Base-by-base conservation (phyloP, 2,329 filamentous ascomycete species). In the Ceratocystis albifundus region DNA sequence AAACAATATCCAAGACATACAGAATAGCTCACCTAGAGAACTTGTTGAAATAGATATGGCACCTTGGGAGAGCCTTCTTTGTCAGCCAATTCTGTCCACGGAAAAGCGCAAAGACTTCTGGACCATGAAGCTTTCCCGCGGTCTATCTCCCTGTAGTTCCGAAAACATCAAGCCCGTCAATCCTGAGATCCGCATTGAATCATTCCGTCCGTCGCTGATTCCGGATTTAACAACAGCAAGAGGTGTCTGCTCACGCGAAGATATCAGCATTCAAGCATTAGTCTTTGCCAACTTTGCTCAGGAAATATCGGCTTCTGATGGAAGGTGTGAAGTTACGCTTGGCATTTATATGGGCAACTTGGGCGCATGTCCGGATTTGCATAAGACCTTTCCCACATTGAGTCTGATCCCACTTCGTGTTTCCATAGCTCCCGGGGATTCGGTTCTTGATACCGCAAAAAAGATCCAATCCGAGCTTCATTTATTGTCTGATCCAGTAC, bases 331-430 rank as follows among this genome's bases (percentile, higher is more conserved):
- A n/a, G 69, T 89, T 1, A 76, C 90, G 0, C 80, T 96, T 63
- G 92, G 91, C 1, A 75, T 96, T 25, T 96, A 96, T 74, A 82
- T 96, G 7, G 89, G 90, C 53, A 96, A 95, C 73, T 83, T 90
- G 64, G 80, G 46, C n/a, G 30, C 41, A 17, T 30, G 81, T 0
- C 74, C 80, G 7, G 76, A 80, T 0, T 76, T 82, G 1, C 72
- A 77, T 0, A 69, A 70, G 0, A 76, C 80, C 0, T 86, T 84
- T 41, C 91, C 92, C 0, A 94, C 89, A 0, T 79, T 96, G 22
- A 92, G 88, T 70, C 79, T 96, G 3, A 80, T 96, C 1, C 90
- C 91, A 0, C 75, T 96, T 0, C 79, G 80, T 10, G 80, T 94
- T 1, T 72, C 70, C 4, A 48, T 61, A 44, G 22, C 28, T 7